Conservation (phyloP, 2,329 filamentous ascomycete species). For the Hypoxylon sp. region DNA sequence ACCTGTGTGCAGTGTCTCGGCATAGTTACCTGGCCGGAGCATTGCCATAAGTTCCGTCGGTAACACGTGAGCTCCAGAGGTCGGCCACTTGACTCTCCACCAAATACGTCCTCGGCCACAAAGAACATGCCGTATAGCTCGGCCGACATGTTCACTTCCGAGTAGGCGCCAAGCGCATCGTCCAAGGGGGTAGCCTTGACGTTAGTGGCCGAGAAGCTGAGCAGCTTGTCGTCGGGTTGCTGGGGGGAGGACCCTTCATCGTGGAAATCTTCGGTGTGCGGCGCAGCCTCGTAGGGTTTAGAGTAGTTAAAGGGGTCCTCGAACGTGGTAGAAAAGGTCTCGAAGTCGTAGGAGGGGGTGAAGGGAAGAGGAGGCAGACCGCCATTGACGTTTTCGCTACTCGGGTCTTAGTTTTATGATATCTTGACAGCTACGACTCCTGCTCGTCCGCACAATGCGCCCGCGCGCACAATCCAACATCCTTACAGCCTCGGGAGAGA, state of each 20-base stretch:
- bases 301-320: slow-evolving; percentile 72
- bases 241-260: slow-evolving; percentile 59
- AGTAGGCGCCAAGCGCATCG: slow-evolving; percentile 65
- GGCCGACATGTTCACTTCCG: slow-evolving; percentile 72
- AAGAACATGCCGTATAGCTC: slow-evolving; percentile 91
- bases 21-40: slow-evolving; percentile 84
- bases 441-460: neutral
- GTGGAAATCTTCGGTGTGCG: slow-evolving; percentile 53
- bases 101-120: slow-evolving; percentile 81
- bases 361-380: slow-evolving; percentile 58
- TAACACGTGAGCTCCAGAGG: slow-evolving; percentile 92
- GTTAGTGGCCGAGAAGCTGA: slow-evolving; percentile 74
- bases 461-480: neutral
- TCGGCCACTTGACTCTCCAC: slow-evolving; percentile 62
- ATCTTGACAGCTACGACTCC: slow-evolving; percentile 24
- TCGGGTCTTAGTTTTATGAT: slow-evolving; percentile 33
- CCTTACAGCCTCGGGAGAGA: slow-evolving; percentile 11
- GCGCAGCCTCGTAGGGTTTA: slow-evolving; percentile 55
- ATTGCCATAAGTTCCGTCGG: slow-evolving; percentile 92
- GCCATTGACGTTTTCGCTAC: slow-evolving; percentile 54
- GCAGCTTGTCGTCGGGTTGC: slow-evolving; percentile 72
- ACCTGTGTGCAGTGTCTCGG: slow-evolving; percentile 76
- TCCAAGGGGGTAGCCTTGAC: slow-evolving; percentile 70
- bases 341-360: slow-evolving; percentile 67
- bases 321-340: slow-evolving; percentile 67